A percentile compares a stretch with the other conserved stretches of the same genome.
These are phyloP conservation scores for Cladophialophora carrionii DNA, from an alignment of 2,329 filamentous ascomycete genomes.

Conservation along the genomic window DNA sequence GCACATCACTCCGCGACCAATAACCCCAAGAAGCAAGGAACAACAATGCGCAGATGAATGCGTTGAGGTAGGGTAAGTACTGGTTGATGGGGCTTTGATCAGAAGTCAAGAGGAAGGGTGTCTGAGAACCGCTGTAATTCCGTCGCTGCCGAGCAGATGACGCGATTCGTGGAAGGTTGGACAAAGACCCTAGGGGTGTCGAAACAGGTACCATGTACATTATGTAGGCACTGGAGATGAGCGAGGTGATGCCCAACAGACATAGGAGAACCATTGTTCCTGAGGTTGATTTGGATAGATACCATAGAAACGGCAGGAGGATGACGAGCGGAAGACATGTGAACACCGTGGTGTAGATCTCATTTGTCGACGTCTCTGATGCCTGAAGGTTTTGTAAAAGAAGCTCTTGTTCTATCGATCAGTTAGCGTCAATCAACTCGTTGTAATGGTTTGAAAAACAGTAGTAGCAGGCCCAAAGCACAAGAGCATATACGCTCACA, in stretches of 20 bases:
- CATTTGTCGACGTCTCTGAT: slow-evolving; percentile 30
- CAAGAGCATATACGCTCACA: background rate
- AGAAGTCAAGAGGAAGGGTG: slow-evolving; percentile 13
- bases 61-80: slow-evolving; percentile 34
- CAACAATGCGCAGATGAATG: slow-evolving; percentile 29
- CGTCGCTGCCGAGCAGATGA: slow-evolving; percentile 10
- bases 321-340: slow-evolving; percentile 34
- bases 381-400: slow-evolving; percentile 34
- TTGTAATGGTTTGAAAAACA: background rate
- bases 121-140: slow-evolving; percentile 1
- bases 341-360: slow-evolving; percentile 34
- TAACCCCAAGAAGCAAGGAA: slow-evolving; percentile 24
- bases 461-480: background rate
- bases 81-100: slow-evolving; percentile 29
- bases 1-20: slow-evolving; percentile 23
- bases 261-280: slow-evolving; percentile 29
- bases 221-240: slow-evolving; percentile 34
- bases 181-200: slow-evolving; percentile 11
- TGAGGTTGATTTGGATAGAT: slow-evolving; percentile 25
- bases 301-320: slow-evolving; percentile 33
- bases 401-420: slow-evolving; percentile 36
- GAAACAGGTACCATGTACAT: slow-evolving; percentile 32
- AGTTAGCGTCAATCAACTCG: background rate
- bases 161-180: slow-evolving; percentile 2
- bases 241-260: slow-evolving; percentile 35